Conservation (phyloP, 73 alveolate species). For the Halteria grandinella region DNA sequence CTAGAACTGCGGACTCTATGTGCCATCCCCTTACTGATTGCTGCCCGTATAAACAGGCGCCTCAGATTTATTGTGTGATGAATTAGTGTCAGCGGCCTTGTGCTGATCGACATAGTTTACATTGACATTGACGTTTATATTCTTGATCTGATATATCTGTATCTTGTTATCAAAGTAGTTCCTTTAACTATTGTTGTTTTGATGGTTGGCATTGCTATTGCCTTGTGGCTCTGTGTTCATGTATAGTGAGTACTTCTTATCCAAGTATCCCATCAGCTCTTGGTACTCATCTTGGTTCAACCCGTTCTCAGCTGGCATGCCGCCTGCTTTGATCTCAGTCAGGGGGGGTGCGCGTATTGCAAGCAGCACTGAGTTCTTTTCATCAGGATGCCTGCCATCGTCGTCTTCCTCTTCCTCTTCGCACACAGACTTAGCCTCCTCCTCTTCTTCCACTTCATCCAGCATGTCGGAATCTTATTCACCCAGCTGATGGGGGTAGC, state of each 20-base stretch:
- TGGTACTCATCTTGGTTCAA: conserved; percentile 30
- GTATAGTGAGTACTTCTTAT: conserved; percentile 14
- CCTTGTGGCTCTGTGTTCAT: background rate
- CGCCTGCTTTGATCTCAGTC: background rate
- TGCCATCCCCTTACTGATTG: no score
- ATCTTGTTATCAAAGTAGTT: conserved; percentile 33
- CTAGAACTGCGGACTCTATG: no score
- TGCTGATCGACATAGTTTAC: no score
- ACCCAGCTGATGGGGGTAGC: background rate
- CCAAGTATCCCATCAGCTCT: conserved; percentile 14
- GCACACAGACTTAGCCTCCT: background rate
- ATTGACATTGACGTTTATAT: conserved; percentile 2
- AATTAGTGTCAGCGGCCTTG: no score
- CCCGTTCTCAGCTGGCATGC: background rate
- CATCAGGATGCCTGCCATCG: background rate
- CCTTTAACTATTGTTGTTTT: no score
- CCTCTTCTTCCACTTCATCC: background rate
- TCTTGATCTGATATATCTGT: conserved; percentile 26
- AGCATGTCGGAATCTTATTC: background rate
- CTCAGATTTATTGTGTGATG: no score
- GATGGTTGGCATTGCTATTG: background rate
- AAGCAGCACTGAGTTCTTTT: conserved; percentile 22
- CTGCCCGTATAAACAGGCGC: no score
- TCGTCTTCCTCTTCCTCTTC: conserved; percentile 20
- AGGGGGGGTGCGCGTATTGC: conserved; percentile 72